Conservation (phyloP, 257 asterid genomes). For the Jaltomata sinuosa region DNA sequence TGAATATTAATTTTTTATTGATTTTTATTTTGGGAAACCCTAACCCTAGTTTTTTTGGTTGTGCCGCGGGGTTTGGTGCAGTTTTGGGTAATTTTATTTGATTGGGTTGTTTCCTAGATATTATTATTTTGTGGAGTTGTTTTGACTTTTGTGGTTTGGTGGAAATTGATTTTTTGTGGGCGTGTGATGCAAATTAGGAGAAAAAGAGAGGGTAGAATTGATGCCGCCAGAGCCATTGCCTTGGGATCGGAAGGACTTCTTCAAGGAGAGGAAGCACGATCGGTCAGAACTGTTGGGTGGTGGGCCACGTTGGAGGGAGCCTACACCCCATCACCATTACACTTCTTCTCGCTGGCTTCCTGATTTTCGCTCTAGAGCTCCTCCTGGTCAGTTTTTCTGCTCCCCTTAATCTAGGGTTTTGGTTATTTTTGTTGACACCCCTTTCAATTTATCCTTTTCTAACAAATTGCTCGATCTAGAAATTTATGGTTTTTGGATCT, state of each 20-base stretch:
- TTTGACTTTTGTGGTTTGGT: background rate
- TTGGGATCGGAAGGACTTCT: constrained; percentile 95
- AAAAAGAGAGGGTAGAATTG: constrained; percentile 27
- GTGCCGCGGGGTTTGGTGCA: background rate
- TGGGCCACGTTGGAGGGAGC: constrained; percentile 78
- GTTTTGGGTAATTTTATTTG: background rate
- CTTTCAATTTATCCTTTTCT: background rate
- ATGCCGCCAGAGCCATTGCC: constrained; percentile 95
- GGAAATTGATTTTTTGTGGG: background rate
- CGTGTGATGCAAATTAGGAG: constrained; percentile 48
- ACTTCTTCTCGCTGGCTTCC: constrained; percentile 50
- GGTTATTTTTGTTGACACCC: background rate
- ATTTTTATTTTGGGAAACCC: background rate
- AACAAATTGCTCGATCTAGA: background rate
- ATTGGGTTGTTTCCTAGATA: too few relatives aligned
- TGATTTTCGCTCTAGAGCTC: constrained; percentile 49
- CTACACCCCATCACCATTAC: constrained; percentile 33
- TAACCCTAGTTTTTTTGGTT: constrained; percentile 16
- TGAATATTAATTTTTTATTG: background rate
- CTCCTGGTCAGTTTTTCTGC: constrained; percentile 47
- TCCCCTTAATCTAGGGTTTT: background rate
- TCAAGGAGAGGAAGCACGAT: constrained; percentile 65
- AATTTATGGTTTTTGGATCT: background rate
- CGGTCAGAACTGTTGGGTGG: constrained; percentile 52
- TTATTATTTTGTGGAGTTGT: background rate